These are phyloP conservation scores for Penicillium cosmopolitanum DNA, from an alignment of 495 filamentous ascomycete genomes.

Conservation along the genomic window DNA sequence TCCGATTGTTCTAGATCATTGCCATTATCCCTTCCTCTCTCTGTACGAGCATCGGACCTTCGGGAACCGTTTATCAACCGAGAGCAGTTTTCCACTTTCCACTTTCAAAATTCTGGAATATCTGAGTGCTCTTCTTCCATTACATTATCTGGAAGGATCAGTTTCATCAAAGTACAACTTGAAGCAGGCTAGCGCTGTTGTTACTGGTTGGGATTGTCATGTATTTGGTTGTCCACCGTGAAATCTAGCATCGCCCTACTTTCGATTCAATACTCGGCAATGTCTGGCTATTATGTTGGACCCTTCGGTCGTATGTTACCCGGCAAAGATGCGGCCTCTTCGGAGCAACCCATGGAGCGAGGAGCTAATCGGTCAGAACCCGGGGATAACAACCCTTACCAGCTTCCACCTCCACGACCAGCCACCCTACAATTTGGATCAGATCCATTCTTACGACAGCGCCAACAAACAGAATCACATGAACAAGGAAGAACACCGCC, in stretches of 20 bases:
- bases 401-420: conserved; percentile 54
- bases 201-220: conserved; percentile 4
- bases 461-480: conserved; percentile 33
- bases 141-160: neutral
- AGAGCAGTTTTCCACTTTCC: neutral
- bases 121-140: neutral
- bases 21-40: neutral
- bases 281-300: conserved; percentile 50
- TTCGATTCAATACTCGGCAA: conserved; percentile 26
- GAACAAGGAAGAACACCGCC: conserved; percentile 27
- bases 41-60: neutral
- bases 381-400: conserved; percentile 46
- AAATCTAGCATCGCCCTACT: neutral
- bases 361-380: conserved; percentile 42
- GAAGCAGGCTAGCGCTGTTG: conserved; percentile 1
- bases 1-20: neutral
- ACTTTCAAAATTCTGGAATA: neutral
- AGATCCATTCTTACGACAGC: conserved; percentile 42
- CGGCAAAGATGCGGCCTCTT: conserved; percentile 31
- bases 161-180: neutral
- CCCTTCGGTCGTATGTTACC: conserved; percentile 56
- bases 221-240: conserved; percentile 11
- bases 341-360: conserved; percentile 36
- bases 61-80: neutral
- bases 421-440: conserved; percentile 47